Evolutionary conservation across 805 yeast genomes (phyloP).

Genomic region (Myxozyma vanderwaltii): DNA sequence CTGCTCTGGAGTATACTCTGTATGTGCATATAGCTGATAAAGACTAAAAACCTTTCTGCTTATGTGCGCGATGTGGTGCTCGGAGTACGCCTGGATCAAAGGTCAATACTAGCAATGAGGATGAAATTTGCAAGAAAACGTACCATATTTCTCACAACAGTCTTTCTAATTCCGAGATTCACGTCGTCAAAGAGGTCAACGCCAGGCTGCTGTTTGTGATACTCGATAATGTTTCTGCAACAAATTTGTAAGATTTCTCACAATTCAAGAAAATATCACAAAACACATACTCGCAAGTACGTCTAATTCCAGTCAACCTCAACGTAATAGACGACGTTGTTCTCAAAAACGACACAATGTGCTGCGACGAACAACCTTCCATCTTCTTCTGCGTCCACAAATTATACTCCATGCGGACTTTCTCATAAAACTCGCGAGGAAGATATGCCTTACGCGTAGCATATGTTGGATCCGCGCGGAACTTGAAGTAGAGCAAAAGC

Average conservation of each 20-base stretch:
- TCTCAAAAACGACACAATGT: conserved; percentile 4
- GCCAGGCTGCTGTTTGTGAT: conserved; percentile 10
- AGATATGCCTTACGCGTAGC: conserved; percentile 9
- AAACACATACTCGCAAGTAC: conserved; percentile 10
- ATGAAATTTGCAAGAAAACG: not conserved
- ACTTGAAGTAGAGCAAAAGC: conserved; percentile 7
- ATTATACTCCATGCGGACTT: conserved; percentile 7
- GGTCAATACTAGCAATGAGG: not conserved
- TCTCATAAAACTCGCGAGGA: conserved; percentile 4
- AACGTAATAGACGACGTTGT: conserved; percentile 8
- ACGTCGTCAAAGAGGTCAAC: conserved; percentile 11
- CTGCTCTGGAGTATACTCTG: not conserved
- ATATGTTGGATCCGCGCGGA: conserved; percentile 1
- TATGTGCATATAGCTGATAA: not conserved
- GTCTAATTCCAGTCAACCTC: conserved; percentile 6
- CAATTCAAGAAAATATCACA: too few relatives aligned
- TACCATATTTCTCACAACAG: conserved; percentile 10
- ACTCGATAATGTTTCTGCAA: conserved; percentile 9
- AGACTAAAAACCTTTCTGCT: conserved; percentile 7
- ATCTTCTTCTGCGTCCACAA: conserved; percentile 15
- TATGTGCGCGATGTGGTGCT: conserved; percentile 11
- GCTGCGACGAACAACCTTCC: conserved; percentile 15
- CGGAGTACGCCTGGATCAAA: conserved; percentile 6
- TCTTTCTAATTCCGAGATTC: conserved; percentile 4
- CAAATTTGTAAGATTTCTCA: too few relatives aligned